These are phyloP conservation scores for Blastomyces parvus DNA, from an alignment of 2,329 filamentous ascomycete species.

Conservation along the genomic window DNA sequence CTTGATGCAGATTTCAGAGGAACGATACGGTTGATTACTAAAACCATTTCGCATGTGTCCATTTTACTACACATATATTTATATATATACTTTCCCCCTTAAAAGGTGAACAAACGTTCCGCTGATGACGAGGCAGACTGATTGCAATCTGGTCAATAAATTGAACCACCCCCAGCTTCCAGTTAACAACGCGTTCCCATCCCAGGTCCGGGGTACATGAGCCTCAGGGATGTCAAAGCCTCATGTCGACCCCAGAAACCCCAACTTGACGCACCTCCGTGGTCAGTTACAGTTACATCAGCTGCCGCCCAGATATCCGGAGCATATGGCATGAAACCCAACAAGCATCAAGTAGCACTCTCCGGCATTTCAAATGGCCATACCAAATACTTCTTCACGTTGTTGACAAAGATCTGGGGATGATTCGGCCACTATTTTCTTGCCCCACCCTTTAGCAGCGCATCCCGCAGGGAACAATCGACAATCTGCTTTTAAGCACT, in stretches of 20 bases:
- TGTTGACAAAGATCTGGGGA: neutral
- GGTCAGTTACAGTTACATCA: conserved; percentile 1
- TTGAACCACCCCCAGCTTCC: neutral
- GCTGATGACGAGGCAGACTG: neutral
- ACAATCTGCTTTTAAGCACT: neutral
- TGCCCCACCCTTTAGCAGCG: neutral
- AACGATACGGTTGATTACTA: neutral
- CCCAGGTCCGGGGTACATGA: neutral
- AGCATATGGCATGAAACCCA: neutral
- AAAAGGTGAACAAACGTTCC: neutral
- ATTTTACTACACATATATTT: neutral
- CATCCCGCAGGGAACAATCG: neutral
- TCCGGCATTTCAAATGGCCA: neutral
- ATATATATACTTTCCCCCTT: neutral
- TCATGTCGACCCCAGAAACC: neutral
- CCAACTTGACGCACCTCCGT: neutral
- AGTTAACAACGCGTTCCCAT: neutral
- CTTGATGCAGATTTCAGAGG: neutral
- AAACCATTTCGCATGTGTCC: neutral
- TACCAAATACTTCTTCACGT: neutral
- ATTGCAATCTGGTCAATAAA: neutral
- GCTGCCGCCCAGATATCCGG: neutral
- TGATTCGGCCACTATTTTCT: neutral
- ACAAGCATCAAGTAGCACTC: neutral
- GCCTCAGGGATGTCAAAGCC: neutral